phyloP scores from a whole-genome alignment of 306 rosid genomes.

The Canavalia ensiformis region DNA sequence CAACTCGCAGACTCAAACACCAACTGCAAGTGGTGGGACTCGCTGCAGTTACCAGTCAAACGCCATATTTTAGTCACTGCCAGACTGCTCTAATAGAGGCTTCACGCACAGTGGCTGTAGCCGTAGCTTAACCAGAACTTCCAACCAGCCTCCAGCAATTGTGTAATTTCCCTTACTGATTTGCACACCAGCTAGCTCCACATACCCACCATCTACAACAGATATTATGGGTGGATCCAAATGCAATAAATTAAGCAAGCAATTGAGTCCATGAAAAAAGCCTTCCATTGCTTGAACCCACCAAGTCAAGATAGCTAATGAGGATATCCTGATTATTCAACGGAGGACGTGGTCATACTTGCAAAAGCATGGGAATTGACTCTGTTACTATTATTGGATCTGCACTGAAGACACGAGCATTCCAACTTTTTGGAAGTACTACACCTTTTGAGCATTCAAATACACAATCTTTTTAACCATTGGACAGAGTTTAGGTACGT shows the following conservation, averaged over 20 bases:
- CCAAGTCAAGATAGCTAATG: not conserved
- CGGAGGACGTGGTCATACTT: not conserved
- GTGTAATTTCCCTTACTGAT: conserved; percentile 55
- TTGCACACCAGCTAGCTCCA: conserved; percentile 42
- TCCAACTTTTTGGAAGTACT: not conserved
- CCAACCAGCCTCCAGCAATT: not conserved
- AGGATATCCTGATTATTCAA: not conserved
- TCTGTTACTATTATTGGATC: not conserved
- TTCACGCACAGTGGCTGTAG: conserved; percentile 41
- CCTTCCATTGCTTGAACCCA: conserved; percentile 48
- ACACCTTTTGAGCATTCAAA: not conserved
- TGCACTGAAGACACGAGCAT: not conserved
- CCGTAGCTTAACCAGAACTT: conserved; percentile 44
- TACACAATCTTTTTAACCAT: not conserved
- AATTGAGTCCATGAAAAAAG: conserved; percentile 61
- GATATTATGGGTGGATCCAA: conserved; percentile 61
- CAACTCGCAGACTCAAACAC: not conserved
- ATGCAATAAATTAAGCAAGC: conserved; percentile 59
- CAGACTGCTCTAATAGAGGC: not conserved
- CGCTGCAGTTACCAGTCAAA: conserved; percentile 49
- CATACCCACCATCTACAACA: conserved; percentile 62
- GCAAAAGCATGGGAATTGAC: not conserved
- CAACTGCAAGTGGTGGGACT: conserved; percentile 41
- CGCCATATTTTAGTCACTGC: conserved; percentile 42
- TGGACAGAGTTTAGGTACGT: not conserved